Conservation (phyloP, 805 yeast species). For the Teunomyces gatunensis region DNA sequence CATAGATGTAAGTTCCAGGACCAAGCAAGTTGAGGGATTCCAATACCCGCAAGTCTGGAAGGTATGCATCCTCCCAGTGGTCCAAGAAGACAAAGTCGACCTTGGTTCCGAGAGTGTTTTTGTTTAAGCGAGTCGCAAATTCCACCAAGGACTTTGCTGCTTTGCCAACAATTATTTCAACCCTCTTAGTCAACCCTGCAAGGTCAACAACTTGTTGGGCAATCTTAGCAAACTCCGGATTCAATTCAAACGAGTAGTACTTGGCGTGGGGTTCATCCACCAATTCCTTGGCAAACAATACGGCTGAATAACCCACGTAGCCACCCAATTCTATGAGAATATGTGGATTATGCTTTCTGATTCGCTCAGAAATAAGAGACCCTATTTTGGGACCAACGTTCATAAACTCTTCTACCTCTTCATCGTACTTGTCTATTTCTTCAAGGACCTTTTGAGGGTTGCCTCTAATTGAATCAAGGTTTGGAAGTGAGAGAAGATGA, state of each 20-base stretch:
- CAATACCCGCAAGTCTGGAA: conserved; percentile 41
- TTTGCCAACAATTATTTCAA: conserved; percentile 31
- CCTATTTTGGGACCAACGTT: conserved; percentile 33
- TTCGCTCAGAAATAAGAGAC: conserved; percentile 20
- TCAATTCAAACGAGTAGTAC: conserved; percentile 34
- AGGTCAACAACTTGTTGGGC: conserved; percentile 27
- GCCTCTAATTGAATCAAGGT: conserved; percentile 22
- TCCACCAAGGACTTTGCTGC: conserved; percentile 27
- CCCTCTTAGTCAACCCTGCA: conserved; percentile 31
- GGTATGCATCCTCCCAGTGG: conserved; percentile 37
- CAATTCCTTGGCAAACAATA: conserved; percentile 29
- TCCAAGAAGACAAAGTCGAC: conserved; percentile 41
- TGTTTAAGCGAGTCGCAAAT: conserved; percentile 17
- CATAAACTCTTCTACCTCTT: conserved; percentile 21
- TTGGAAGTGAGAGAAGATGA: conserved; percentile 21
- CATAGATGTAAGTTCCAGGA: conserved; percentile 38
- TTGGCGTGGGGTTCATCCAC: conserved; percentile 21
- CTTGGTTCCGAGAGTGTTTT: conserved; percentile 13
- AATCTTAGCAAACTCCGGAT: conserved; percentile 28
- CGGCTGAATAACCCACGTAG: conserved; percentile 37
- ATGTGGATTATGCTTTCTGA: conserved; percentile 20
- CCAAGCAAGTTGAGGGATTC: conserved; percentile 39
- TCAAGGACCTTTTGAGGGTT: conserved; percentile 31
- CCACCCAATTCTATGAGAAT: conserved; percentile 33
- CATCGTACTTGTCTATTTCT: conserved; percentile 26